A percentile compares a stretch with the other conserved stretches of the same genome.
These are phyloP conservation scores for Nosema granulosis DNA, from an alignment of 371 early-diverging fungal species.

Conservation along the genomic window DNA sequence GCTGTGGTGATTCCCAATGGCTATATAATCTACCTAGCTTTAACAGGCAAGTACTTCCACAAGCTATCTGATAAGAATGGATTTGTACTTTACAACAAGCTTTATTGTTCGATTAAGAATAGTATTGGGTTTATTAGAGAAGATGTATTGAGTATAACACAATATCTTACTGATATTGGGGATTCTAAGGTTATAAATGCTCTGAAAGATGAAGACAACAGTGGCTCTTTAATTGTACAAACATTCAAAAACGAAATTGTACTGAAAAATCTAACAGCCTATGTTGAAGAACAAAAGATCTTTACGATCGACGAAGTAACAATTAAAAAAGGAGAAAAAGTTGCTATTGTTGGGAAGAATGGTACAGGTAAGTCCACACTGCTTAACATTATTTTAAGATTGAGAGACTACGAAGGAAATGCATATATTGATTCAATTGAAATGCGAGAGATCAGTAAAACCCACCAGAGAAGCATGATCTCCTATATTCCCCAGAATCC, in stretches of 20 bases:
- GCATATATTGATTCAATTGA: constrained; percentile 46
- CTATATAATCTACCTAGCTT: constrained; percentile 20
- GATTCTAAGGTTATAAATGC: constrained; percentile 12
- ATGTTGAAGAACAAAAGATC: not conserved
- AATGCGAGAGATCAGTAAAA: constrained; percentile 35
- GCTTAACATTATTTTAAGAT: constrained; percentile 68
- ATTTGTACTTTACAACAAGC: not conserved
- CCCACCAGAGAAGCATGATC: constrained; percentile 18
- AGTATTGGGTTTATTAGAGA: constrained; percentile 17
- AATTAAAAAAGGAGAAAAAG: constrained; percentile 67
- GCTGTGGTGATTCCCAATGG: constrained; percentile 22
- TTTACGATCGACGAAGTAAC: constrained; percentile 29
- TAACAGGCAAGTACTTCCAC: constrained; percentile 3
- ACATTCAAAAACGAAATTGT: constrained; percentile 1
- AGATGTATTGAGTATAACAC: constrained; percentile 5
- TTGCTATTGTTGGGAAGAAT: constrained; percentile 68
- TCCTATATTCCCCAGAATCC: constrained; percentile 61
- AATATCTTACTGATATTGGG: constrained; percentile 31
- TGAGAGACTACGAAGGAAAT: constrained; percentile 47
- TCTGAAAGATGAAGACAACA: constrained; percentile 4
- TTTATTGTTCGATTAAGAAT: not conserved
- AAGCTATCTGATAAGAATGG: not conserved
- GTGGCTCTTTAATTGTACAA: constrained; percentile 10
- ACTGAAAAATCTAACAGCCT: not conserved
- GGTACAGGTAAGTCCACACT: constrained; percentile 71